Conservation (phyloP, 2,329 filamentous ascomycete genomes). For the Phialocephala sp. region DNA sequence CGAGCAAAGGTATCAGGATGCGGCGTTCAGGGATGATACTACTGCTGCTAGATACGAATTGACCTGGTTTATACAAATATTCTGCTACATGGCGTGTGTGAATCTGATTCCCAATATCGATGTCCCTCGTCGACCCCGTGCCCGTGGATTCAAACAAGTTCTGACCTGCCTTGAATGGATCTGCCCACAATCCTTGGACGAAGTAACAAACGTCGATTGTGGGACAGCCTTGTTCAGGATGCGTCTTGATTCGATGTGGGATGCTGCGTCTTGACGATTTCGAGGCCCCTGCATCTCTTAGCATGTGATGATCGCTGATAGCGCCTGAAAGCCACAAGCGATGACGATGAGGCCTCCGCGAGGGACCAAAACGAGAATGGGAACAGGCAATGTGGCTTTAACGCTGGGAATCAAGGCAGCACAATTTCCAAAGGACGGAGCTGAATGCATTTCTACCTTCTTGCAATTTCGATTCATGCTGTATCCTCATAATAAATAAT, state of each 20-base stretch:
- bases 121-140: not conserved
- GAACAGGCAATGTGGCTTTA: constrained; percentile 32
- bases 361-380: constrained; percentile 12
- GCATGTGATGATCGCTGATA: constrained; percentile 29
- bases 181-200: not conserved
- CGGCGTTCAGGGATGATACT: constrained; percentile 25
- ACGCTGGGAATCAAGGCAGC: constrained; percentile 27
- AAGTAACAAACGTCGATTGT: not conserved
- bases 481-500: constrained; percentile 7
- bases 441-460: not conserved
- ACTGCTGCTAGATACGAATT: constrained; percentile 4
- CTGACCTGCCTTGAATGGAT: not conserved
- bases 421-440: constrained; percentile 8
- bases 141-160: not conserved
- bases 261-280: constrained; percentile 2
- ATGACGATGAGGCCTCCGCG: constrained; percentile 24
- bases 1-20: not conserved
- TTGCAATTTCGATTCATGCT: not conserved
- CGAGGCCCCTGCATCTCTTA: constrained; percentile 12
- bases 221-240: constrained; percentile 10
- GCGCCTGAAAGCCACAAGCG: constrained; percentile 24
- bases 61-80: not conserved
- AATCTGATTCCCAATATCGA: not conserved
- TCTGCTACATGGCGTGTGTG: constrained; percentile 1
- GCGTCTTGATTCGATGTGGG: constrained; percentile 15